Conservation (phyloP, 1,139 yeast genomes). For the Protomyces arabidopsidicola region DNA sequence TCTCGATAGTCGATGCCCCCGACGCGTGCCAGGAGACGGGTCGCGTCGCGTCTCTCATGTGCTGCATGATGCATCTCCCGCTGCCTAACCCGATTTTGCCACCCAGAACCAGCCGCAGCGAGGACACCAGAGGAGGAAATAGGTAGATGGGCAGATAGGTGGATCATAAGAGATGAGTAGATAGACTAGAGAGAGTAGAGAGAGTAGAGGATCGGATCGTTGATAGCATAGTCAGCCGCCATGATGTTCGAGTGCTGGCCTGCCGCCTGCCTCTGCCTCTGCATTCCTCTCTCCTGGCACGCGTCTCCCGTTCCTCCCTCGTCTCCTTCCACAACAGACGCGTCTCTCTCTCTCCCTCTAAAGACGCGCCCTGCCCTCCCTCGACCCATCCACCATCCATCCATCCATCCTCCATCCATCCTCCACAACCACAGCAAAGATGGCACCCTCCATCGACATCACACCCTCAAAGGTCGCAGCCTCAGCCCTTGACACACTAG, state of each 20-base stretch:
- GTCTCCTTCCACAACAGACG: too few relatives aligned
- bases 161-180: too few relatives aligned
- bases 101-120: neutral
- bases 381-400: neutral
- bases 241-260: neutral
- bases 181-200: too few relatives aligned
- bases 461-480: slow-evolving; percentile 27
- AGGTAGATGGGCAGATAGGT: neutral
- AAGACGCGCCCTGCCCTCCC: neutral
- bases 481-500: slow-evolving; percentile 14
- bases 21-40: too few relatives aligned
- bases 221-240: too few relatives aligned
- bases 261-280: neutral
- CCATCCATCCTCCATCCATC: neutral
- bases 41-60: too few relatives aligned
- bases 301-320: neutral
- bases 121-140: neutral
- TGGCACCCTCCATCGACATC: slow-evolving; percentile 20
- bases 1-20: too few relatives aligned
- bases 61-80: too few relatives aligned
- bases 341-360: neutral
- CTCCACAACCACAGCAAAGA: neutral
- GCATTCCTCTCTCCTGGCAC: neutral
- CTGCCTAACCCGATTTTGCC: neutral
- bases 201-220: too few relatives aligned